A percentile compares a stretch with the other conserved stretches of the same genome.
Evolutionary conservation across 768 basidiomycete species (phyloP).

Genomic region (Lenzites betulinus): DNA sequence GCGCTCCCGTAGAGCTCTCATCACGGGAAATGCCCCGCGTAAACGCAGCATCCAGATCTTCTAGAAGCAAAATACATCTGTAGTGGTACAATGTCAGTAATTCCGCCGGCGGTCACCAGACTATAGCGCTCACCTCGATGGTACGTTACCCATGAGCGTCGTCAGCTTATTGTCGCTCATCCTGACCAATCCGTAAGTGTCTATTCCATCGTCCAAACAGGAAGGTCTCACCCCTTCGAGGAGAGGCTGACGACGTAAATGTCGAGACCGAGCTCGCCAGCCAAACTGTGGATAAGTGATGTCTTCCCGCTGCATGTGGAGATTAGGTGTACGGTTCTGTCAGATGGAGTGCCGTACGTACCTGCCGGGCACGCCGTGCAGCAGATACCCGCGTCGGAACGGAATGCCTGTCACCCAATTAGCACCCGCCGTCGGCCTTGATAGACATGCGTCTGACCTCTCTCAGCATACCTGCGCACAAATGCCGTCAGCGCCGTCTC

Average conservation of each 20-base stretch:
- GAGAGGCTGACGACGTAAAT: constrained; percentile 91
- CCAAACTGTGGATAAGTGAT: constrained; percentile 81
- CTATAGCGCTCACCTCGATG: constrained; percentile 58
- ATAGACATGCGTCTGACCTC: constrained; percentile 53
- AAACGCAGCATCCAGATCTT: constrained; percentile 92
- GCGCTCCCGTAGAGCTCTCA: constrained; percentile 72
- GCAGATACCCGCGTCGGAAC: constrained; percentile 82
- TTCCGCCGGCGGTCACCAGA: constrained; percentile 11
- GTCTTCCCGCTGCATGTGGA: constrained; percentile 68
- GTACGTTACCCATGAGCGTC: constrained; percentile 87
- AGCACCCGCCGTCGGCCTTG: constrained; percentile 2
- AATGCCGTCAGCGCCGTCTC: constrained; percentile 15
- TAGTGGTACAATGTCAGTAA: constrained; percentile 18
- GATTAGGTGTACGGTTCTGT: constrained; percentile 8
- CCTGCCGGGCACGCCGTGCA: constrained; percentile 89
- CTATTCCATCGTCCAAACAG: constrained; percentile 11
- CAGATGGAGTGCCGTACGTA: constrained; percentile 30
- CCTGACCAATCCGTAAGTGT: constrained; percentile 40
- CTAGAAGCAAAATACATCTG: constrained; percentile 90
- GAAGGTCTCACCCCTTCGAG: constrained; percentile 69
- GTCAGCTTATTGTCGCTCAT: constrained; percentile 91
- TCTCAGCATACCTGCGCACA: constrained; percentile 78
- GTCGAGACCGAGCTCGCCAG: constrained; percentile 83
- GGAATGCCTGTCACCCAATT: constrained; percentile 64
- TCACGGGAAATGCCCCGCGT: constrained; percentile 87